Evolutionary conservation across 352 stramenopile genomes (phyloP).

Genomic region (Phytopythium cucurbitacearum): DNA sequence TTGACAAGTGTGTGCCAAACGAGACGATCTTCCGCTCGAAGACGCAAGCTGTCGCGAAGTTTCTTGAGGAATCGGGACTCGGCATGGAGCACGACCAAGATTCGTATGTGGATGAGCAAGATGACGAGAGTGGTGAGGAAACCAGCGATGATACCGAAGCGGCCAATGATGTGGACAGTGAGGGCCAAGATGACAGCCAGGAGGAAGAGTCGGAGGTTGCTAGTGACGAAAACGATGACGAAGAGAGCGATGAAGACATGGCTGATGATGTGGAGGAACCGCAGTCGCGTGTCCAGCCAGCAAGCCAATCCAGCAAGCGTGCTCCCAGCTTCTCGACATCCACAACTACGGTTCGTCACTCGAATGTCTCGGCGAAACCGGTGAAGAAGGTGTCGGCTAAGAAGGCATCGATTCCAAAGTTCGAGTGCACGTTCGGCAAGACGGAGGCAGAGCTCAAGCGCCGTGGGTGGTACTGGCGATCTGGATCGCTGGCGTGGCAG

Average conservation of each 20-base stretch:
- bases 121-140: slow-evolving; percentile 10
- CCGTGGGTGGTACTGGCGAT: slow-evolving; percentile 69
- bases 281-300: not conserved
- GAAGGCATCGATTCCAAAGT: slow-evolving; percentile 34
- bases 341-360: not conserved
- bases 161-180: slow-evolving; percentile 3
- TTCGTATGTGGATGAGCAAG: not conserved
- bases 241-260: slow-evolving; percentile 7
- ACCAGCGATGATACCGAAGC: slow-evolving; percentile 8
- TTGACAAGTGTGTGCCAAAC: slow-evolving; percentile 67
- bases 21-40: slow-evolving; percentile 74
- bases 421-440: slow-evolving; percentile 59
- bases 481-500: slow-evolving; percentile 24
- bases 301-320: not conserved
- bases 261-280: slow-evolving; percentile 5
- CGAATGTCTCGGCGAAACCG: slow-evolving; percentile 3
- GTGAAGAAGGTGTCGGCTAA: slow-evolving; percentile 8
- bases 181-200: slow-evolving; percentile 15
- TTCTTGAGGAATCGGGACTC: slow-evolving; percentile 34
- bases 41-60: slow-evolving; percentile 52
- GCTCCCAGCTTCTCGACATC: not conserved
- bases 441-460: slow-evolving; percentile 47
- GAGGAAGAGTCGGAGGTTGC: slow-evolving; percentile 9
- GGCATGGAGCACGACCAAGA: slow-evolving; percentile 1
- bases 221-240: not conserved